A percentile compares a stretch with the other conserved stretches of the same genome.
These are phyloP conservation scores for Jaapia argillacea DNA, from an alignment of 768 basidiomycete species.

Conservation along the genomic window DNA sequence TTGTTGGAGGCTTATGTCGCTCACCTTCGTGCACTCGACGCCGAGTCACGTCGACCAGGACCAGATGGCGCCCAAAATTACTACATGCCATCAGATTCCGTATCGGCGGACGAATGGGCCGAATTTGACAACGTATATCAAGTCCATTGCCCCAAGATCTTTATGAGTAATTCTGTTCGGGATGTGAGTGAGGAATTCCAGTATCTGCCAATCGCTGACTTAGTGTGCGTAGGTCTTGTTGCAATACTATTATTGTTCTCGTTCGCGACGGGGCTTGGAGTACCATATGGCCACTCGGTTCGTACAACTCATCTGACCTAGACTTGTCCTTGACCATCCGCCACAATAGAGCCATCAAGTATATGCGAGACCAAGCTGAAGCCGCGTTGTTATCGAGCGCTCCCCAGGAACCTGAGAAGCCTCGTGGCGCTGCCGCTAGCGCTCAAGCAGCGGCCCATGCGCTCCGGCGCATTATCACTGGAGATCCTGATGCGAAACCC, in stretches of 20 bases:
- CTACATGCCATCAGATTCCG: conserved; percentile 56
- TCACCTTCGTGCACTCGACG: conserved; percentile 39
- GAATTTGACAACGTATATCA: conserved; percentile 90
- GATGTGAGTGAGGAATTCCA: conserved; percentile 42
- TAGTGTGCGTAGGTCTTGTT: conserved; percentile 52
- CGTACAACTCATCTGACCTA: conserved; percentile 13
- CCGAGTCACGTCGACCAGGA: conserved; percentile 18
- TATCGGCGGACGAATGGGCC: conserved; percentile 62
- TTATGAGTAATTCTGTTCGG: conserved; percentile 65
- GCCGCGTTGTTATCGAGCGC: conserved; percentile 18
- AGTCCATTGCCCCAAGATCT: conserved; percentile 77
- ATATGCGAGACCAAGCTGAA: conserved; percentile 75
- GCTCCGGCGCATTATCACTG: conserved; percentile 52
- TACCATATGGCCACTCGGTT: conserved; percentile 85
- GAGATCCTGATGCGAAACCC: conserved; percentile 35
- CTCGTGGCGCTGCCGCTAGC: conserved; percentile 25
- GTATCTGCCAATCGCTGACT: no score
- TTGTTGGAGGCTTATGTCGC: conserved; percentile 53
- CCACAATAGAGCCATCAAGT: conserved; percentile 61
- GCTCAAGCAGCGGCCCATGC: conserved; percentile 62
- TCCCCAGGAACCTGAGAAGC: conserved; percentile 15
- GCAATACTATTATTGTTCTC: conserved; percentile 81
- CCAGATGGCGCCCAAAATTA: conserved; percentile 36
- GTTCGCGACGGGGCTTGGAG: conserved; percentile 67
- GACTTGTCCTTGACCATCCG: conserved; percentile 2